Percentiles rank a stretch among this genome's conserved stretches.
Evolutionary conservation across 495 filamentous ascomycete species (phyloP).

Genomic region (Annulohypoxylon stygium): DNA sequence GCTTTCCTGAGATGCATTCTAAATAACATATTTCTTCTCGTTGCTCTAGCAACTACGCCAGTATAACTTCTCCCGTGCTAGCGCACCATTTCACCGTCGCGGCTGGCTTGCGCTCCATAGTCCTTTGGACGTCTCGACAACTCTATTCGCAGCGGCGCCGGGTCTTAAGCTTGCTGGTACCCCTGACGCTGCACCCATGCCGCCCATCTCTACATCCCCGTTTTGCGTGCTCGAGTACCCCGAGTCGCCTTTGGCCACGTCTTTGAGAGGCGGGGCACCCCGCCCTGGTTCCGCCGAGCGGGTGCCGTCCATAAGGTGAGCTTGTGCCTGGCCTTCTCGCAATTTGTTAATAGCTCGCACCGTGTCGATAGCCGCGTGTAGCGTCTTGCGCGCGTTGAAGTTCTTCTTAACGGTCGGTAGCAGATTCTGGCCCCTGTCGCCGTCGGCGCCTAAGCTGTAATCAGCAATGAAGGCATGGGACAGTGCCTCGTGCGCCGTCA

Average conservation of each 20-base stretch:
- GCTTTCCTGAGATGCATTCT: constrained; percentile 42
- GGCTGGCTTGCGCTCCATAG: constrained; percentile 54
- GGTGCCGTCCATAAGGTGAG: constrained; percentile 77
- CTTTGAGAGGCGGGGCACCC: constrained; percentile 46
- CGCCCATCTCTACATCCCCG: constrained; percentile 57
- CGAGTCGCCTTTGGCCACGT: constrained; percentile 56
- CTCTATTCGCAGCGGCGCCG: constrained; percentile 50
- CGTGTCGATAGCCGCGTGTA: constrained; percentile 97
- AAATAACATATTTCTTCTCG: constrained; percentile 17
- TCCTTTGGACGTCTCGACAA: constrained; percentile 54
- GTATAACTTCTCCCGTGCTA: background rate
- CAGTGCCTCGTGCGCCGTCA: constrained; percentile 95
- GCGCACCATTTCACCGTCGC: constrained; percentile 30
- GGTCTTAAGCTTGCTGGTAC: constrained; percentile 52
- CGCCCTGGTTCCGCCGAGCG: constrained; percentile 55
- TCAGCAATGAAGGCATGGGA: constrained; percentile 88
- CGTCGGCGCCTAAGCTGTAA: constrained; percentile 56
- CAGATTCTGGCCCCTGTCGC: constrained; percentile 71
- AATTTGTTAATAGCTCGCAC: constrained; percentile 98
- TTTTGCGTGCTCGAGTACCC: constrained; percentile 56
- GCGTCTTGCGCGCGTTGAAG: constrained; percentile 93
- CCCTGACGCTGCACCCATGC: constrained; percentile 46
- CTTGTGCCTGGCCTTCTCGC: constrained; percentile 75
- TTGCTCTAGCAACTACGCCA: background rate
- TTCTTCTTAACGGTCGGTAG: constrained; percentile 97